Conservation (phyloP, 1,139 yeast genomes). For the Pneumocystis murina region DNA sequence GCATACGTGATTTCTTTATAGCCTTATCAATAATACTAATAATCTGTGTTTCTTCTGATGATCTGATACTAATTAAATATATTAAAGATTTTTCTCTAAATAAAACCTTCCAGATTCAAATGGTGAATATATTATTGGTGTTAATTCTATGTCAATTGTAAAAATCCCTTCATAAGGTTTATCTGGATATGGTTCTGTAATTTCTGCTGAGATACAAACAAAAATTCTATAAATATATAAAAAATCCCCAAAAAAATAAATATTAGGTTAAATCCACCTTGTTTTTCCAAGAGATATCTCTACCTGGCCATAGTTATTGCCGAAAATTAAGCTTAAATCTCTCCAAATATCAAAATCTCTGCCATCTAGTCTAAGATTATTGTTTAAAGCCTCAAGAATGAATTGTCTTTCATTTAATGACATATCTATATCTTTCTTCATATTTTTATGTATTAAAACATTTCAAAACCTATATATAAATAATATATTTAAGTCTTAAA, state of each 20-base stretch:
- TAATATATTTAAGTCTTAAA: too few relatives aligned
- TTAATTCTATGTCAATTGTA: slow-evolving; percentile 66
- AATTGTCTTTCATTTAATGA: slow-evolving; percentile 52
- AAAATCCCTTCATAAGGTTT: slow-evolving; percentile 90
- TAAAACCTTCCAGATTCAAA: slow-evolving; percentile 37
- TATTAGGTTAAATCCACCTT: slow-evolving; percentile 12
- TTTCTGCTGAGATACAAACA: slow-evolving; percentile 64
- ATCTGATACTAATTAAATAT: slow-evolving; percentile 35
- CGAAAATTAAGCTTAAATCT: slow-evolving; percentile 45
- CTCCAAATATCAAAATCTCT: slow-evolving; percentile 52
- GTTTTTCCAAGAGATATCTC: slow-evolving; percentile 66
- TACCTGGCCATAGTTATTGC: slow-evolving; percentile 65
- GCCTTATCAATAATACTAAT: slow-evolving; percentile 81
- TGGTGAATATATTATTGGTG: slow-evolving; percentile 77
- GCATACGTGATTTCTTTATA: slow-evolving; percentile 72
- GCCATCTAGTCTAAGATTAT: slow-evolving; percentile 53
- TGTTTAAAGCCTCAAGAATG: slow-evolving; percentile 46
- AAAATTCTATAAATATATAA: slow-evolving; percentile 32
- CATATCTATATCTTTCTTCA: slow-evolving; percentile 34
- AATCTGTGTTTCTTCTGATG: slow-evolving; percentile 66
- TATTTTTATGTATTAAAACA: background rate
- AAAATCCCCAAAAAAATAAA: background rate
- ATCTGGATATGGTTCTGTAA: slow-evolving; percentile 74
- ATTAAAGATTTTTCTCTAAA: background rate
- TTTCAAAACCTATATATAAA: too few relatives aligned